A percentile compares a stretch with the other conserved stretches of the same genome.
phyloP scores from a whole-genome alignment of 2,329 filamentous ascomycete species.

The Chaetomiaceae sp. region DNA sequence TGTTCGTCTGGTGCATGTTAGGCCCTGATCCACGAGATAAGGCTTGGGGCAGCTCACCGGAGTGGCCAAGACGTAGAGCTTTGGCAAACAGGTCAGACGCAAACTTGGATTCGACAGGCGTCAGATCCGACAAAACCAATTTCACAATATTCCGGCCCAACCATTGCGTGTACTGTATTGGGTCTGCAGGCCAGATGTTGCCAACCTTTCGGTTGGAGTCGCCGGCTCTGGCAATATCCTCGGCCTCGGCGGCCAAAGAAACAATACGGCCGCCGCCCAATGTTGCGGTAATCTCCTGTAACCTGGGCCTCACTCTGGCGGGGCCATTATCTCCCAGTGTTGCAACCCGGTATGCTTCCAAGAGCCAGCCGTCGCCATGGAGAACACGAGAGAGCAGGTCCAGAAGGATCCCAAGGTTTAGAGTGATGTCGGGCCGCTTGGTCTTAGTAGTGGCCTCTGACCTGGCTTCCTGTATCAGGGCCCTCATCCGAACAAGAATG shows the following conservation, averaged over 20 bases:
- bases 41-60: constrained; percentile 45
- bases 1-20: constrained; percentile 38
- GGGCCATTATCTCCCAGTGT: constrained; percentile 17
- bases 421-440: constrained; percentile 39
- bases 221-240: constrained; percentile 42
- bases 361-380: constrained; percentile 34
- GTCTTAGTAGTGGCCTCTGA: constrained; percentile 31
- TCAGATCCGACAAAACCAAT: constrained; percentile 31
- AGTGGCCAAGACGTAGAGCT: constrained; percentile 66
- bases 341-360: constrained; percentile 36
- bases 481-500: constrained; percentile 64
- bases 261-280: constrained; percentile 48
- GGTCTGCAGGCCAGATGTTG: constrained; percentile 59
- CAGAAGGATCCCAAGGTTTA: constrained; percentile 43
- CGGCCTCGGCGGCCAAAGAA: constrained; percentile 52
- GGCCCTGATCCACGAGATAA: neutral
- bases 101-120: constrained; percentile 36
- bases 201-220: constrained; percentile 24
- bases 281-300: constrained; percentile 43
- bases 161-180: constrained; percentile 65
- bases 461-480: constrained; percentile 52
- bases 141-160: constrained; percentile 61
- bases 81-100: constrained; percentile 51
- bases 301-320: constrained; percentile 33
- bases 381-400: constrained; percentile 44